Conservation (phyloP, 2,329 filamentous ascomycete species). For the Exophiala spinifera region DNA sequence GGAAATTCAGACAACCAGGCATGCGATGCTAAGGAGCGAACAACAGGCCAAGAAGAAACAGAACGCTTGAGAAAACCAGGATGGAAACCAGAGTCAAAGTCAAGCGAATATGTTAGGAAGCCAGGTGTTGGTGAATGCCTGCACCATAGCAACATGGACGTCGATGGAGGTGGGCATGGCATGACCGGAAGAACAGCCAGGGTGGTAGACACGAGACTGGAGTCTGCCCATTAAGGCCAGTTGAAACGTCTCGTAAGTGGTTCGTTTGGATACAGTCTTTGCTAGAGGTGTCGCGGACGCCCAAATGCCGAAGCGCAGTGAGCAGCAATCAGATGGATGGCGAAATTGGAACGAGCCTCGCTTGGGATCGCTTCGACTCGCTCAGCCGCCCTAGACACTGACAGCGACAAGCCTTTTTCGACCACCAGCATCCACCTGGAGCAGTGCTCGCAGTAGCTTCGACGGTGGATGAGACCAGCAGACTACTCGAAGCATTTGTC, state of each 20-base stretch:
- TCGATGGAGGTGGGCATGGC: constrained; percentile 5
- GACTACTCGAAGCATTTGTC: not conserved
- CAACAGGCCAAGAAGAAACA: constrained; percentile 1
- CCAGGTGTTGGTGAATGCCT: constrained; percentile 4
- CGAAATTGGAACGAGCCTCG: constrained; percentile 28
- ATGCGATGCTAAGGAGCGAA: constrained; percentile 17
- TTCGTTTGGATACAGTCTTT: constrained; percentile 9
- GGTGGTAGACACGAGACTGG: constrained; percentile 6
- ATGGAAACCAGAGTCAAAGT: constrained; percentile 5
- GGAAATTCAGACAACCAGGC: constrained; percentile 10
- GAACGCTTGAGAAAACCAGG: constrained; percentile 3
- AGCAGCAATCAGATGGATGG: constrained; percentile 25
- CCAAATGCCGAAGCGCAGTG: constrained; percentile 27
- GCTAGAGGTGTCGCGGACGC: constrained; percentile 24
- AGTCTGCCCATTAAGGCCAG: constrained; percentile 20
- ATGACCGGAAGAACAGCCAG: constrained; percentile 11
- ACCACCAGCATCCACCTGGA: not conserved
- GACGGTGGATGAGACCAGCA: not conserved
- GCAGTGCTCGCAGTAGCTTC: not conserved
- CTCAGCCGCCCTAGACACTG: constrained; percentile 25
- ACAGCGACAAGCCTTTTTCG: constrained; percentile 22
- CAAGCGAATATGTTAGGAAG: constrained; percentile 8
- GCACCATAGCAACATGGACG: constrained; percentile 15
- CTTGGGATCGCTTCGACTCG: constrained; percentile 29
- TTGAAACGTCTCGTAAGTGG: constrained; percentile 22